Conservation (phyloP, 1,139 yeast species). For the Suzukiozyma palmioleophila region DNA sequence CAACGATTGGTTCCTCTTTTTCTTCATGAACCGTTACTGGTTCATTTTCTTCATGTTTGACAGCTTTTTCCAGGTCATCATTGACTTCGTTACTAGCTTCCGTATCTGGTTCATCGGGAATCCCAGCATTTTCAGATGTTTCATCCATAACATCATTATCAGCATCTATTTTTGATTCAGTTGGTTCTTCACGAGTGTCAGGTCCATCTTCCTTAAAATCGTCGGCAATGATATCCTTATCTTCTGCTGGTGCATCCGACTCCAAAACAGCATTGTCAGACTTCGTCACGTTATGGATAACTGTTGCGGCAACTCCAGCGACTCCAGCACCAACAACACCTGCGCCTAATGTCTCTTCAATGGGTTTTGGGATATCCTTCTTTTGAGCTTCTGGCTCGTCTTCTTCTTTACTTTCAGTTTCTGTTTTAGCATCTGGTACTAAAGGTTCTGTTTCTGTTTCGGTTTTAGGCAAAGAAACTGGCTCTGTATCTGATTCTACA, state of each 20-base stretch:
- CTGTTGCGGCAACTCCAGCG: too few species aligned
- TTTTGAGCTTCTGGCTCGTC: constrained; percentile 3
- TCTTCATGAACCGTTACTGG: constrained; percentile 2
- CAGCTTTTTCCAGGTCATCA: background rate
- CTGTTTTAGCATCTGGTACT: background rate
- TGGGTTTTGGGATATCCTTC: too few species aligned
- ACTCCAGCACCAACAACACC: too few species aligned
- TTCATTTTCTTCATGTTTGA: constrained; percentile 7
- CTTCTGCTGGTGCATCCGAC: too few species aligned
- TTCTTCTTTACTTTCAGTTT: constrained; percentile 4
- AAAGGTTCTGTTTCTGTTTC: too few species aligned
- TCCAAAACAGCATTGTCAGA: too few species aligned
- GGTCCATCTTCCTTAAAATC: too few species aligned
- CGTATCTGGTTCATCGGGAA: constrained; percentile 2
- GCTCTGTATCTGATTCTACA: background rate
- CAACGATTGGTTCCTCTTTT: constrained; percentile 4
- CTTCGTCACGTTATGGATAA: too few species aligned
- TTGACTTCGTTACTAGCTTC: constrained; percentile 2
- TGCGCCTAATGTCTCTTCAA: too few species aligned
- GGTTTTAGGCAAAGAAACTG: background rate
- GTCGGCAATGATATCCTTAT: too few species aligned
- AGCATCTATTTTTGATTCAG: constrained; percentile 7
- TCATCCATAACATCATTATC: constrained; percentile 3
- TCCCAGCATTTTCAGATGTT: background rate
- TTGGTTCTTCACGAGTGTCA: constrained; percentile 5